Conservation (phyloP, 2,329 filamentous ascomycete genomes). For the Podosphaera aphanis region DNA sequence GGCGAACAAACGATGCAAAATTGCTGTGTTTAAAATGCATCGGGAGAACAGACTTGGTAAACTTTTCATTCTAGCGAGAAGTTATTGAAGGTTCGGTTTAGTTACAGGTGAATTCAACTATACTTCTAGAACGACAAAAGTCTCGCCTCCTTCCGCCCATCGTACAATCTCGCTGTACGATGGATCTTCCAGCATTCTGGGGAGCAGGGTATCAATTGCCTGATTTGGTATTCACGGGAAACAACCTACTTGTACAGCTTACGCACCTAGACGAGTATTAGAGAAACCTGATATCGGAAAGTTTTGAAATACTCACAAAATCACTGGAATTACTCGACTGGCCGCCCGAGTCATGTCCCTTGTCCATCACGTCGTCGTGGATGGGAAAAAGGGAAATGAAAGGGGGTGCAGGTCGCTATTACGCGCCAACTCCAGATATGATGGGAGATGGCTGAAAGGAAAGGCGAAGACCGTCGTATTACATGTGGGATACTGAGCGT, state of each 20-base stretch:
- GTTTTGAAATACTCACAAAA: conserved; percentile 45
- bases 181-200: conserved; percentile 86
- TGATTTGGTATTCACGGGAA: conserved; percentile 5
- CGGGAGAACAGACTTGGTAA: conserved; percentile 86
- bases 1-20: conserved; percentile 87
- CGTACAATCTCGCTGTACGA: conserved; percentile 78
- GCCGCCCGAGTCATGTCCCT: conserved; percentile 13
- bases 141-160: conserved; percentile 87
- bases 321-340: conserved; percentile 68
- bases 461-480: background rate
- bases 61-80: conserved; percentile 64
- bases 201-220: conserved; percentile 14
- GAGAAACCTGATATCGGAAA: background rate
- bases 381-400: background rate
- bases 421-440: background rate
- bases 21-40: conserved; percentile 99
- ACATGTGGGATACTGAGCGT: background rate
- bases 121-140: conserved; percentile 94
- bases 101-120: conserved; percentile 8
- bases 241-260: conserved; percentile 79
- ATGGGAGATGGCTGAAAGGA: background rate
- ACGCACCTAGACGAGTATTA: conserved; percentile 44
- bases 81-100: conserved; percentile 5
- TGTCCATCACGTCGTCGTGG: conserved; percentile 12
- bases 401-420: background rate